Evolutionary conservation across 2,329 filamentous ascomycete species (phyloP).

Genomic region (Paraphaeosphaeria sporulosa): DNA sequence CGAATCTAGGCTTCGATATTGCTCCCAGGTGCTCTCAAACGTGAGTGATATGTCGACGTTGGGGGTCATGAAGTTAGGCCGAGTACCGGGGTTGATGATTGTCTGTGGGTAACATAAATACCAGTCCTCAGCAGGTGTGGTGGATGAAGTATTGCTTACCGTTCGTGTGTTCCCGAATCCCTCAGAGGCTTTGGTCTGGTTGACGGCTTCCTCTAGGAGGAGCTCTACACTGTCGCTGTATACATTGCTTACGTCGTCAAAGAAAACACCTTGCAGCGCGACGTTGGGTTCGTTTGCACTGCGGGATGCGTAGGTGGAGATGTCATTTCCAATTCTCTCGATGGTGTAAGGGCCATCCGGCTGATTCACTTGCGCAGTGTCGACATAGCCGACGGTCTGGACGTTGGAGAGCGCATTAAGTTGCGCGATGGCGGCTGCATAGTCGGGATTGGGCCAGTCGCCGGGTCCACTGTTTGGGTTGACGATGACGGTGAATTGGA

Average conservation of each 20-base stretch:
- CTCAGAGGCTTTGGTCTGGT: background rate
- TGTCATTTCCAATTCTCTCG: conserved; percentile 1
- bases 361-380: conserved; percentile 36
- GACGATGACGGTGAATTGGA: conserved; percentile 9
- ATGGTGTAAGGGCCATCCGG: background rate
- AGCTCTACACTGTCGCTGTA: background rate
- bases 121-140: too few relatives aligned
- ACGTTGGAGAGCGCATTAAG: conserved; percentile 53
- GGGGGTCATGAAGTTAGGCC: conserved; percentile 6
- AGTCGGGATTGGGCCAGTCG: conserved; percentile 7
- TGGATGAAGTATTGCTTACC: background rate
- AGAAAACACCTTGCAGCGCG: conserved; percentile 1
- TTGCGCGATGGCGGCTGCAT: background rate
- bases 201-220: background rate
- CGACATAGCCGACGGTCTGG: conserved; percentile 57
- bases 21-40: conserved; percentile 1
- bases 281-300: conserved; percentile 1
- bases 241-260: conserved; percentile 9
- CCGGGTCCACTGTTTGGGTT: conserved; percentile 6
- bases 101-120: background rate
- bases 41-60: conserved; percentile 6
- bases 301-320: conserved; percentile 1
- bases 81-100: conserved; percentile 8
- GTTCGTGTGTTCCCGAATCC: background rate
- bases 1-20: background rate